phyloP scores from a whole-genome alignment of 2,329 filamentous ascomycete genomes.

The Colletotrichum sp. region DNA sequence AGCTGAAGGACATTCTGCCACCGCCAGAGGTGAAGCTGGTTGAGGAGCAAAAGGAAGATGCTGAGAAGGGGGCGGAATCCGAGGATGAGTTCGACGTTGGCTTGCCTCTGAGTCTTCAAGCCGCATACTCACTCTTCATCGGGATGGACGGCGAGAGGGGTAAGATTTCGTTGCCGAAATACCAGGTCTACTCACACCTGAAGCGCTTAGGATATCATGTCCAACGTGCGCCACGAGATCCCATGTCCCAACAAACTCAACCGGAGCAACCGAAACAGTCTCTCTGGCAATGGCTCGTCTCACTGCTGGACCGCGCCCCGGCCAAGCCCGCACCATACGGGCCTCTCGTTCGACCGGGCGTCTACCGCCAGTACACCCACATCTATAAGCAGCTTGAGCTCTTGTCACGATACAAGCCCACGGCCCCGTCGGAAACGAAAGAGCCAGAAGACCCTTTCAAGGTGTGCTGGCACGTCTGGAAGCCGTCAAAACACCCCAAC shows the following conservation, averaged over 20 bases:
- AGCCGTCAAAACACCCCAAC: constrained; percentile 60
- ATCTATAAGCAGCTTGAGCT: constrained; percentile 81
- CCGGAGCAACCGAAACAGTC: constrained; percentile 25
- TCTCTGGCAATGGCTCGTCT: constrained; percentile 61
- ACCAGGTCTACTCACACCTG: constrained; percentile 85
- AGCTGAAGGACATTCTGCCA: constrained; percentile 55
- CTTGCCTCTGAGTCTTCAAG: constrained; percentile 88
- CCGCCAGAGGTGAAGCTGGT: constrained; percentile 28
- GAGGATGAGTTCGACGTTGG: constrained; percentile 63
- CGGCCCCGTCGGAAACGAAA: constrained; percentile 27
- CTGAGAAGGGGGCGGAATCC: constrained; percentile 28
- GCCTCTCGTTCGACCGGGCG: constrained; percentile 65
- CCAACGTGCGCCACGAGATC: constrained; percentile 63
- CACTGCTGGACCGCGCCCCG: constrained; percentile 41
- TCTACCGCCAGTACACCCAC: constrained; percentile 69
- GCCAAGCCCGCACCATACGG: constrained; percentile 46
- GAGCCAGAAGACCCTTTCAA: constrained; percentile 63
- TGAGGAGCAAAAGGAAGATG: constrained; percentile 24
- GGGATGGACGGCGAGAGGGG: constrained; percentile 69
- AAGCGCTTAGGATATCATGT: constrained; percentile 85
- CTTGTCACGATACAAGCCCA: constrained; percentile 72
- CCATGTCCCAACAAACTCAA: background rate
- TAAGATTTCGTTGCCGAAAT: constrained; percentile 75
- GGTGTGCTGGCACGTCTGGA: constrained; percentile 84
- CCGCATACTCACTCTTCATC: constrained; percentile 84